Conservation (phyloP, 73 alveolate species). For the Halteria grandinella region DNA sequence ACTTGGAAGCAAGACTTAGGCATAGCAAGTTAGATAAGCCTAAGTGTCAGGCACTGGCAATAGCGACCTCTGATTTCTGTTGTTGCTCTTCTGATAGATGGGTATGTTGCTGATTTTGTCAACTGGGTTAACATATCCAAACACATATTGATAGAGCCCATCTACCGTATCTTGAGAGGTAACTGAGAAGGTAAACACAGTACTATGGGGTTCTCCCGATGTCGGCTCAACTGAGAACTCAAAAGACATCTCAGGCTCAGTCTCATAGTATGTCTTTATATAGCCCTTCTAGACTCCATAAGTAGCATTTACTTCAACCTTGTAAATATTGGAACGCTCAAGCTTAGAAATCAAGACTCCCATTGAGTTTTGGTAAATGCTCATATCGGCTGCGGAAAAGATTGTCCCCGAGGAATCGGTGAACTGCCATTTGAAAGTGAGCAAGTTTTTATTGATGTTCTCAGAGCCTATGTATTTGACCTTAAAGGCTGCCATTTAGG, state of each 20-base stretch:
- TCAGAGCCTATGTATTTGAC: neutral
- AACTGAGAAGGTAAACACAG: slow-evolving; percentile 3
- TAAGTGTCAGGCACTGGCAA: slow-evolving; percentile 19
- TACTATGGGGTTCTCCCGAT: slow-evolving; percentile 2
- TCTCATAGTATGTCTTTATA: neutral
- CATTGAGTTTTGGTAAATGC: slow-evolving; percentile 3
- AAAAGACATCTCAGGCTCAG: slow-evolving; percentile 13
- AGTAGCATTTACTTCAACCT: neutral
- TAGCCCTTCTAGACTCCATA: neutral
- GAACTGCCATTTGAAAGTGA: slow-evolving; percentile 1
- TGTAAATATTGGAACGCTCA: neutral
- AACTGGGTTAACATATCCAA: slow-evolving; percentile 7
- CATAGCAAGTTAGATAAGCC: slow-evolving; percentile 46
- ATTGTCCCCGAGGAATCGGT: slow-evolving; percentile 15
- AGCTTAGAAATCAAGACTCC: neutral
- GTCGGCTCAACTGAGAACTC: slow-evolving; percentile 45
- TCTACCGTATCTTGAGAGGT: neutral
- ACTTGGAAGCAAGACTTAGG: neutral
- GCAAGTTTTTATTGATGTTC: neutral
- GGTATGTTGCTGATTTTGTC: slow-evolving; percentile 24
- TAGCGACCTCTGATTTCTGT: neutral
- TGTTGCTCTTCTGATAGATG: neutral
- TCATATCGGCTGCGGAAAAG: neutral
- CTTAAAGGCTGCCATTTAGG: slow-evolving; percentile 3
- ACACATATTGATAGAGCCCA: neutral